A percentile compares a stretch with the other conserved stretches of the same genome.
These are phyloP conservation scores for Yamagishiella unicocca DNA, from an alignment of 139 green algal genomes.

Conservation along the genomic window DNA sequence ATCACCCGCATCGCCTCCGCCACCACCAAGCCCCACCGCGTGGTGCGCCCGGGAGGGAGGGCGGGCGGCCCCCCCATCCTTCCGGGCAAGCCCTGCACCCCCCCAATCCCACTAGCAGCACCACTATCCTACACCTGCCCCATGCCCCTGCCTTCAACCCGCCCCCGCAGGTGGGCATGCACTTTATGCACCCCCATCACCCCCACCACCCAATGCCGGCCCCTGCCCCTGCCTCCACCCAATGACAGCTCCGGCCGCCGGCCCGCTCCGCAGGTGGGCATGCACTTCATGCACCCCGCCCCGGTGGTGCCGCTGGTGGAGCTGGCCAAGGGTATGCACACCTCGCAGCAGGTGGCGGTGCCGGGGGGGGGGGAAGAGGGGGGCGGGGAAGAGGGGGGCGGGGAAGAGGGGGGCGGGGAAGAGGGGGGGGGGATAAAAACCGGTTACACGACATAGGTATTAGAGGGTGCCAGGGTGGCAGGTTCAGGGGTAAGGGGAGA, in stretches of 20 bases:
- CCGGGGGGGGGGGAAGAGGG: not conserved
- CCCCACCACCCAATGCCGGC: not conserved
- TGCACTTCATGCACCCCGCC: slow-evolving; percentile 94
- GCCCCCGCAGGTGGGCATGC: slow-evolving; percentile 68
- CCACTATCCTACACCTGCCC: not conserved
- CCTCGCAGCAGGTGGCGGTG: slow-evolving; percentile 53
- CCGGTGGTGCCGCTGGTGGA: slow-evolving; percentile 90
- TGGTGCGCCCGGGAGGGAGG: slow-evolving; percentile 60
- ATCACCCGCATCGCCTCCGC: slow-evolving; percentile 91
- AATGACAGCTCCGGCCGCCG: not conserved
- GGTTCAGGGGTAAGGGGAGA: too few species aligned
- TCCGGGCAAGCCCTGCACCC: not conserved
- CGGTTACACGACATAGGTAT: too few species aligned
- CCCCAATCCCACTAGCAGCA: not conserved
- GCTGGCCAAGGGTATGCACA: slow-evolving; percentile 87
- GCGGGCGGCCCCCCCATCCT: not conserved
- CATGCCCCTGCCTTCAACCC: not conserved
- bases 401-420: too few species aligned
- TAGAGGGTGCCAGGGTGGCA: too few species aligned
- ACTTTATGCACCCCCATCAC: slow-evolving; percentile 89
- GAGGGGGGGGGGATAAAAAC: too few species aligned
- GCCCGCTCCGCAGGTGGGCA: slow-evolving; percentile 48
- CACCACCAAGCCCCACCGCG: slow-evolving; percentile 81
- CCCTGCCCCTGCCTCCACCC: not conserved
- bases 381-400: too few species aligned